Evolutionary conservation across 1,284 basidiomycete species (phyloP), one percentile per base, ranked within the genome.

Genomic region (Sanghuangporus weigelae): DNA sequence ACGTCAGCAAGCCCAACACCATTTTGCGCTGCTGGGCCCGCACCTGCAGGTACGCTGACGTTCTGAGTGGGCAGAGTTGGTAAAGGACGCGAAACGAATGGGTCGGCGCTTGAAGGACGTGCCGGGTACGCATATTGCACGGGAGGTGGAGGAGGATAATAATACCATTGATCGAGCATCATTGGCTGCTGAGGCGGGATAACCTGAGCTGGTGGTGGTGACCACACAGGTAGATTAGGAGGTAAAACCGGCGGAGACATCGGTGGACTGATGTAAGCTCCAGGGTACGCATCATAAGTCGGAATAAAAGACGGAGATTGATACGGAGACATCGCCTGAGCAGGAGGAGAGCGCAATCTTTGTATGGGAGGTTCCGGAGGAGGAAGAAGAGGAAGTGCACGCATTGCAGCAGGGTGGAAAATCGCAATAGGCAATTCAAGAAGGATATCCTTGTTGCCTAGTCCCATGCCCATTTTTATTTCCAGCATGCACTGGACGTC

Each of bases 401-500:
- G 31, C 57, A 62, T 58, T 7, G 84, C 81, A 26, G 76, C 71
- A 3, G 86, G 86, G 71, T 92, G 87, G 21, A 84, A 76, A 40
- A 90, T 77, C n/a, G 76, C 76, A 0, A 90, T 78, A 7, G 88
- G 88, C 7, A 92, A 74, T 50, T 82, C 78, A 1, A 92, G 72
- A 31, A 79, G 68, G 16, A 90, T 80, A 70, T 91, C 88, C 72
- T 89, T 90, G 67, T 89, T 84, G 66, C 84, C 85, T 54, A 87
- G 73, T 0, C 86, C 86, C 84, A 89, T 84, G 21, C 73, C 73
- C 55, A 90, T 76, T 68, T 79, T 84, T 40, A 89, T 75, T 11
- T 76, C 76, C 6, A 88, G 73, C 2, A 79, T 73, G 66, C 83
- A 85, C 38, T 77, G 77, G 7, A 92, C 80, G 69, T 88, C 85